Evolutionary conservation across 2,329 filamentous ascomycete species (phyloP), one percentile per base, ranked within the genome.

Genomic region (Aspergillus viridinutans): DNA sequence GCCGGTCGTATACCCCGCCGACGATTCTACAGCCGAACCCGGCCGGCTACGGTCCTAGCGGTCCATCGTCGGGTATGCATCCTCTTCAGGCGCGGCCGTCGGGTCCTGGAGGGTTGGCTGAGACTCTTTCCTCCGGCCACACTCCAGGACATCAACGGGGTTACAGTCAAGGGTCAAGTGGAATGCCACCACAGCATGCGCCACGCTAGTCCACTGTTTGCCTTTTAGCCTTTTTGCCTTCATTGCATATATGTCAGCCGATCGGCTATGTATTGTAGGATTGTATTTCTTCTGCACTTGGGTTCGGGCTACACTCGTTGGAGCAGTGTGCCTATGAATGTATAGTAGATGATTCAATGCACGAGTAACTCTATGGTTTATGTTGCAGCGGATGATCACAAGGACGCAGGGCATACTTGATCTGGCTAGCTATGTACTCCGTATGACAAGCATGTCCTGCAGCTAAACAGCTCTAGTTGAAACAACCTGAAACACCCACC

Each of bases 1-100:
- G 66, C 14, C 69, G 74, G 40, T 72, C 75, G 8, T 77, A 72
- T 54, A 76, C 74, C 2, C 75, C 75, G n/a, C 74, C 74, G 1
- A 61, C 72, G 5, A 63, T 65, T 20, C 47, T 75, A 49, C 67
- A 71, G 47, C 69, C 68, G 14, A 67, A 64, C 50, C 64, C 66
- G 1, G 56, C 63, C 20, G 59, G 61, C 20, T 74, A 74, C 61
- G 67, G 66, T 5, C 63, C 66, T 4, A 58, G 65, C 47, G 65
- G 64, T 7, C 57, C 68, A 48, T 58, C 67, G 1, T 51, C 58
- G 10, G 40, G 57, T 3, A 62, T 71, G 26, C 68, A 66, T 42
- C 54, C 65, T 25, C 63, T 70, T 25, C 69, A 71, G 29, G 60
- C 66, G 56, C 68, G 72, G 45, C 64, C 68, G 17, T 52, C 65